A percentile compares a stretch with the other conserved stretches of the same genome.
Conservation (phyloP, 345 rosid species). For the Syzygium aqueum region DNA sequence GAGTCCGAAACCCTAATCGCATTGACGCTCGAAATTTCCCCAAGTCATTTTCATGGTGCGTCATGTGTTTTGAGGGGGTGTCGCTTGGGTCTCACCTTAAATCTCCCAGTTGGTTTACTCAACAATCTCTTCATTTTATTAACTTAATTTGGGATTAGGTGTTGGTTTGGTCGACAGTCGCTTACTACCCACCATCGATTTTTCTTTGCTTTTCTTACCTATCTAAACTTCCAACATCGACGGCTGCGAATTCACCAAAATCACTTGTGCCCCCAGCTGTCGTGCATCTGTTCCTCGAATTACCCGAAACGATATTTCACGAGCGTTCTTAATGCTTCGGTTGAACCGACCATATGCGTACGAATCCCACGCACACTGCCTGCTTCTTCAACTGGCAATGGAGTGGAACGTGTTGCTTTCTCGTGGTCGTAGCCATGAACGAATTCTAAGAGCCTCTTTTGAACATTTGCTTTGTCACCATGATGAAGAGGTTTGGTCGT, state of each 20-base stretch:
- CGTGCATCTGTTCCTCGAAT: background rate
- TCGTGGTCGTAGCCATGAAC: too few species aligned
- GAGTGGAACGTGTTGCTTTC: background rate
- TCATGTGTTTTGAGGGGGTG: background rate
- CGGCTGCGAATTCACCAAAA: background rate
- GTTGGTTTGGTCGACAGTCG: background rate
- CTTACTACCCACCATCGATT: background rate
- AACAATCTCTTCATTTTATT: background rate
- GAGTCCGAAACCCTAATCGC: background rate
- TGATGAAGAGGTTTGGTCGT: background rate
- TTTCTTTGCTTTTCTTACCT: background rate
- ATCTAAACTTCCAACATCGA: background rate
- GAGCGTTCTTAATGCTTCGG: background rate
- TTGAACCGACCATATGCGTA: background rate
- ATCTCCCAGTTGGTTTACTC: background rate
- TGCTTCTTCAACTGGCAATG: background rate
- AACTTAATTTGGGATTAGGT: background rate
- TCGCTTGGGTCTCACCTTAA: background rate
- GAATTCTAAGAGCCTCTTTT: background rate
- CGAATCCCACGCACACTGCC: background rate
- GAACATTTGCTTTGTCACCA: background rate
- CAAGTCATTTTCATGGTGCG: background rate
- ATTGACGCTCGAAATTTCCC: background rate
- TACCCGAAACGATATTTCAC: background rate
- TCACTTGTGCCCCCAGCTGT: background rate